Evolutionary conservation across 805 yeast species (phyloP).

Genomic region (Candida sphagnicola): DNA sequence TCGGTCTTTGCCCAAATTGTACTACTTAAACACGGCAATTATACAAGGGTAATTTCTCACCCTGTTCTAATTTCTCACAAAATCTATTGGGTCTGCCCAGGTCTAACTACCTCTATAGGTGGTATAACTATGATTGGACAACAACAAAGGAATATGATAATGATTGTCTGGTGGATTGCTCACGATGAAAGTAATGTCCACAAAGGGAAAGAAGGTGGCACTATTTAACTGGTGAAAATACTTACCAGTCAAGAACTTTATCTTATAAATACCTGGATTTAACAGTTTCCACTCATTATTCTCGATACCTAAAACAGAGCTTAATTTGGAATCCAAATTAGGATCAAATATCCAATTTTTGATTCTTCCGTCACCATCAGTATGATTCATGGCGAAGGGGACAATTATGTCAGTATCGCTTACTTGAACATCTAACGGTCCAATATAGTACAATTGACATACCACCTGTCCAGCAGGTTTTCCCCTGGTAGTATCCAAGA

Average conservation of each 20-base stretch:
- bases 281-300: conserved; percentile 40
- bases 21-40: too few species aligned
- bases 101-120: conserved; percentile 85
- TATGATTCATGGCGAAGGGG: conserved; percentile 67
- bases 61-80: too few species aligned
- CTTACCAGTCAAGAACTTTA: conserved; percentile 70
- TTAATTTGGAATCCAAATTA: conserved; percentile 10
- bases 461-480: conserved; percentile 76
- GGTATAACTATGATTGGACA: conserved; percentile 83
- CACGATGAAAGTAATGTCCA: conserved; percentile 73
- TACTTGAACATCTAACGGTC: too few species aligned
- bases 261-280: conserved; percentile 65
- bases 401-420: conserved; percentile 16
- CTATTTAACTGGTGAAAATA: conserved; percentile 44
- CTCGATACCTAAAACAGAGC: conserved; percentile 6
- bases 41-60: too few species aligned
- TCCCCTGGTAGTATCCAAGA: conserved; percentile 80
- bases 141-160: conserved; percentile 83
- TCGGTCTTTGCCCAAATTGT: too few species aligned
- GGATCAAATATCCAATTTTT: conserved; percentile 59
- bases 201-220: conserved; percentile 79
- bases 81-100: too few species aligned
- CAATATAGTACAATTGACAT: conserved; percentile 52
- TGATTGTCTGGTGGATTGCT: conserved; percentile 68
- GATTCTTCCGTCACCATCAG: conserved; percentile 81